These are phyloP conservation scores for Fusarium penzigii DNA, from an alignment of 2,329 filamentous ascomycete genomes.

Conservation along the genomic window DNA sequence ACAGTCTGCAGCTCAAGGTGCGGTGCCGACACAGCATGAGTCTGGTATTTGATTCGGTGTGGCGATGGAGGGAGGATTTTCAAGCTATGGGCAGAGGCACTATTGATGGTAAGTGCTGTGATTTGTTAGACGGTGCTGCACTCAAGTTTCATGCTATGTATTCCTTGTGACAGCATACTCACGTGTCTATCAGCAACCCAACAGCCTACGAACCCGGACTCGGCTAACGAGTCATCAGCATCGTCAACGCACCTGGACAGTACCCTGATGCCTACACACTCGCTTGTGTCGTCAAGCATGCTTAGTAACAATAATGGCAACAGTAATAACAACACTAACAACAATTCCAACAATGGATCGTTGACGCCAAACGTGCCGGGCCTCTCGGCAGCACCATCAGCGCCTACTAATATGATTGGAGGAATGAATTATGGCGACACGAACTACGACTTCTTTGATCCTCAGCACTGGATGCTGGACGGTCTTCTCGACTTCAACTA, in stretches of 20 bases:
- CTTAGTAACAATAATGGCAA: slow-evolving; percentile 24
- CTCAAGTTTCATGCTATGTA: slow-evolving; percentile 16
- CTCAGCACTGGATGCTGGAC: slow-evolving; percentile 91
- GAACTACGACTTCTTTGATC: slow-evolving; percentile 87
- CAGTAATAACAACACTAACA: slow-evolving; percentile 2
- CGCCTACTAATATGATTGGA: slow-evolving; percentile 49
- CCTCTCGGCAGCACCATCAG: slow-evolving; percentile 41
- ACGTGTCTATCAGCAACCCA: slow-evolving; percentile 61
- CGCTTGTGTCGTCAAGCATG: slow-evolving; percentile 45
- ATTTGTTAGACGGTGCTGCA: slow-evolving; percentile 2
- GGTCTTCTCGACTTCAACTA: slow-evolving; percentile 81
- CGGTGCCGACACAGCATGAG: slow-evolving; percentile 83
- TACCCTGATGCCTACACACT: slow-evolving; percentile 52
- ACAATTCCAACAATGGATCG: slow-evolving; percentile 45
- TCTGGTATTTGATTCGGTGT: slow-evolving; percentile 80
- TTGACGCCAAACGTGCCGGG: slow-evolving; percentile 53
- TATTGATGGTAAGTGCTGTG: slow-evolving; percentile 63
- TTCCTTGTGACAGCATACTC: slow-evolving; percentile 17
- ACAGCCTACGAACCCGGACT: slow-evolving; percentile 84
- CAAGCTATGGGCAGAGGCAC: slow-evolving; percentile 69
- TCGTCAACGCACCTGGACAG: slow-evolving; percentile 66
- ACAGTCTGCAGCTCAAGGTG: slow-evolving; percentile 77
- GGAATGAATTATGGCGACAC: slow-evolving; percentile 63
- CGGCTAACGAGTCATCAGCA: slow-evolving; percentile 70
- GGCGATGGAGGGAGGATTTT: slow-evolving; percentile 82